These are phyloP conservation scores for Diaporthe ilicicola DNA, from an alignment of 2,329 filamentous ascomycete genomes.

Conservation along the genomic window DNA sequence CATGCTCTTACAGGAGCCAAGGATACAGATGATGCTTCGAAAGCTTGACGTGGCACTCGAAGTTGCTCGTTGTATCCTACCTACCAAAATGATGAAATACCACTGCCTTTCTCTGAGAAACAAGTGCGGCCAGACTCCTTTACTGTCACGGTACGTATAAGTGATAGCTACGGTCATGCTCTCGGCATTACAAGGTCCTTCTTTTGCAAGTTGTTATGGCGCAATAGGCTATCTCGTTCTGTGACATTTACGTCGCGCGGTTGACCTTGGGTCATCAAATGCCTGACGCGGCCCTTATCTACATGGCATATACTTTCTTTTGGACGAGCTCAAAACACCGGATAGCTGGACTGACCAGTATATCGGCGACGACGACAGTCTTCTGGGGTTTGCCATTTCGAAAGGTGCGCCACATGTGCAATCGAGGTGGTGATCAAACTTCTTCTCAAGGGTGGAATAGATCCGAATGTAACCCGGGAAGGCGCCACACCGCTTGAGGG, in stretches of 20 bases:
- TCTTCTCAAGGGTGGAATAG: not conserved
- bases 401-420: not conserved
- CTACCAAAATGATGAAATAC: not conserved
- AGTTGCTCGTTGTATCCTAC: not conserved
- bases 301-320: not conserved
- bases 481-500: not conserved
- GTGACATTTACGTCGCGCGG: not conserved
- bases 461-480: not conserved
- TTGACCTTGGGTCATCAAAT: not conserved
- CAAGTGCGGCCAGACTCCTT: not conserved
- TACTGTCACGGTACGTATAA: too few relatives aligned
- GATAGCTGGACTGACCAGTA: too few relatives aligned
- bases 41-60: not conserved
- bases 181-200: too few relatives aligned
- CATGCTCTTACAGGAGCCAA: too few relatives aligned
- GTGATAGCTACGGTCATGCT: too few relatives aligned
- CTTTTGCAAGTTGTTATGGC: too few relatives aligned
- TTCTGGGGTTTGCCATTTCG: not conserved
- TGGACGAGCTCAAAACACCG: not conserved
- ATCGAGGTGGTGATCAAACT: not conserved
- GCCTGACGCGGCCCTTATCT: not conserved
- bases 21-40: too few relatives aligned
- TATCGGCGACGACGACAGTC: not conserved
- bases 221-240: too few relatives aligned
- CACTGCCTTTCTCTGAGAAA: fast-evolving